Conservation (phyloP, 2,329 filamentous ascomycete species). For the Botrytis aclada region DNA sequence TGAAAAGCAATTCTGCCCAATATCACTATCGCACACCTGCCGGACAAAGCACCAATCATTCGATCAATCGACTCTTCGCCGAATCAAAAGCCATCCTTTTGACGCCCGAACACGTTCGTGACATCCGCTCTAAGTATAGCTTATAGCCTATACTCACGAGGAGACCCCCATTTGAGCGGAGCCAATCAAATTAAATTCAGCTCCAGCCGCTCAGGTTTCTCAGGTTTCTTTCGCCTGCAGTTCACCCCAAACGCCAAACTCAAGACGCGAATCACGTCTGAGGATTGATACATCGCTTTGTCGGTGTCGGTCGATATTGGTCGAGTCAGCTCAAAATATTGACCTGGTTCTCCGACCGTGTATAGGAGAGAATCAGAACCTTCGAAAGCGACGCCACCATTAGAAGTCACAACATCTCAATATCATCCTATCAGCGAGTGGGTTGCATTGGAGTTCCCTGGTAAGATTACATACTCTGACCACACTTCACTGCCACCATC, state of each 20-base stretch:
- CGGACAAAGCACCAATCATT: slow-evolving; percentile 14
- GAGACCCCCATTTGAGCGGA: slow-evolving; percentile 1
- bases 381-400: not conserved
- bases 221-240: slow-evolving; percentile 25
- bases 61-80: not conserved
- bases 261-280: slow-evolving; percentile 33
- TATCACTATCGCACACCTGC: not conserved
- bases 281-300: not conserved
- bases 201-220: slow-evolving; percentile 26
- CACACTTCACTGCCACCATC: not conserved
- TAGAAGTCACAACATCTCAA: not conserved
- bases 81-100: slow-evolving; percentile 18
- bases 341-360: not conserved
- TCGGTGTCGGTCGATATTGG: not conserved
- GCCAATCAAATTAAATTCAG: slow-evolving; percentile 25
- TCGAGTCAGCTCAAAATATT: not conserved
- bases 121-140: slow-evolving; percentile 31
- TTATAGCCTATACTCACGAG: slow-evolving; percentile 24
- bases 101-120: slow-evolving; percentile 22
- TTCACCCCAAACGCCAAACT: slow-evolving; percentile 4
- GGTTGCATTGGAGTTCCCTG: not conserved
- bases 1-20: slow-evolving; percentile 12
- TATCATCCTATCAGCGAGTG: not conserved
- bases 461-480: not conserved
- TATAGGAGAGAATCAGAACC: not conserved